phyloP scores from a whole-genome alignment of 2,329 filamentous ascomycete genomes.

The Claviceps sp. region DNA sequence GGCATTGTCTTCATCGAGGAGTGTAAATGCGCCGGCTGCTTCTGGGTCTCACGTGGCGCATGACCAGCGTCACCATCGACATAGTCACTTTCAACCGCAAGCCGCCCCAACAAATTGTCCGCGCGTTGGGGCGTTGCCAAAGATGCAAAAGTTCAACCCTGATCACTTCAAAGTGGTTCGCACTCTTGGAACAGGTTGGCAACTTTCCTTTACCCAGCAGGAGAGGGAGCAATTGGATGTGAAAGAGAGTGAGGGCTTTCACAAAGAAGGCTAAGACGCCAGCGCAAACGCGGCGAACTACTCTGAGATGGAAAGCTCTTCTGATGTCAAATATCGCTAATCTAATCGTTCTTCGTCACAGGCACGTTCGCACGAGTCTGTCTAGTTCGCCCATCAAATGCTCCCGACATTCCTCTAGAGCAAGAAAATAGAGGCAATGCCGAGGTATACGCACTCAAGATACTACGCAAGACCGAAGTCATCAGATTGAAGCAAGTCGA shows the following conservation, averaged over 20 bases:
- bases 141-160: slow-evolving; percentile 18
- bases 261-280: background rate
- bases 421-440: slow-evolving; percentile 18
- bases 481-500: slow-evolving; percentile 78
- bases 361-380: slow-evolving; percentile 75
- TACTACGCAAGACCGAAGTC: slow-evolving; percentile 58
- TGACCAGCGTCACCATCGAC: slow-evolving; percentile 1
- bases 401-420: slow-evolving; percentile 21
- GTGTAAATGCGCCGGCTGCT: slow-evolving; percentile 7
- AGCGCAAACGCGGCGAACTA: background rate
- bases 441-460: slow-evolving; percentile 67
- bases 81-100: background rate
- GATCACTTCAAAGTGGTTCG: slow-evolving; percentile 59
- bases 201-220: background rate
- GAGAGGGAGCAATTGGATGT: background rate
- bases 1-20: slow-evolving; percentile 6
- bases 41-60: slow-evolving; percentile 5
- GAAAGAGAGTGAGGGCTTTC: background rate
- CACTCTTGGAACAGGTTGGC: slow-evolving; percentile 58
- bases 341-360: slow-evolving; percentile 13
- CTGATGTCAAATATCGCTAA: background rate
- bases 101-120: background rate
- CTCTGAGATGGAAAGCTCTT: background rate
- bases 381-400: slow-evolving; percentile 53
- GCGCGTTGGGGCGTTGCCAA: slow-evolving; percentile 11